phyloP scores from a whole-genome alignment of 208 protist species.

The Trypanosoma scelopori region DNA sequence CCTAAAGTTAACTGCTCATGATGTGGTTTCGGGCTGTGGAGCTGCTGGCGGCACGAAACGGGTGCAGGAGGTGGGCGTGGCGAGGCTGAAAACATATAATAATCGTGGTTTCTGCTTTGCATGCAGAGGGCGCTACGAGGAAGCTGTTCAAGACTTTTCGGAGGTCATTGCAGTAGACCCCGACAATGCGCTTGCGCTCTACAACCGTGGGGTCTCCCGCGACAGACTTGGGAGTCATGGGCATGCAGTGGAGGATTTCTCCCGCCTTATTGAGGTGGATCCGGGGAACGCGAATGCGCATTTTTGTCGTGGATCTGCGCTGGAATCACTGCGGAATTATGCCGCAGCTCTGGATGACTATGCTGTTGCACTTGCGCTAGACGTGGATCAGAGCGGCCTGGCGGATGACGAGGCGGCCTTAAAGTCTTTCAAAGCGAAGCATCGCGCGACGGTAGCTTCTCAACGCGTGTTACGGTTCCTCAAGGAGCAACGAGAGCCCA shows the following conservation, averaged over 20 bases:
- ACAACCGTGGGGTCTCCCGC: constrained; percentile 87
- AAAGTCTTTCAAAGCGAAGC: constrained; percentile 13
- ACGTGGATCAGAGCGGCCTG: constrained; percentile 27
- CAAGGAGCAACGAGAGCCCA: background rate
- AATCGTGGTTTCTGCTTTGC: constrained; percentile 84
- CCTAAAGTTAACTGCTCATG: constrained; percentile 38
- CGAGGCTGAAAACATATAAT: constrained; percentile 48
- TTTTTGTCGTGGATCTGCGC: constrained; percentile 81
- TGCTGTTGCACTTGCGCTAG: constrained; percentile 48
- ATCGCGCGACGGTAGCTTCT: constrained; percentile 22
- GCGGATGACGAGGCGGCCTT: background rate
- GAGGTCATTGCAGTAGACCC: constrained; percentile 57
- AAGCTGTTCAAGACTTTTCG: constrained; percentile 80
- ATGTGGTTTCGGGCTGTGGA: constrained; percentile 35
- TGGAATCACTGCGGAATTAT: constrained; percentile 56
- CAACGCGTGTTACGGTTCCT: constrained; percentile 9
- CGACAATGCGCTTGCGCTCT: constrained; percentile 67
- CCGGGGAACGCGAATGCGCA: constrained; percentile 76
- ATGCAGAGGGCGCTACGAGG: constrained; percentile 48
- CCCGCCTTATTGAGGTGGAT: constrained; percentile 47
- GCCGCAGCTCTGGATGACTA: constrained; percentile 64
- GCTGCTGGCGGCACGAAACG: constrained; percentile 28
- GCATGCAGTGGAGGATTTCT: constrained; percentile 64
- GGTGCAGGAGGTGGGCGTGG: background rate
- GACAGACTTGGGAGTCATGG: constrained; percentile 59